A percentile compares a stretch with the other conserved stretches of the same genome.
Conservation (phyloP, 768 basidiomycete species). For the Pholiota microspora region DNA sequence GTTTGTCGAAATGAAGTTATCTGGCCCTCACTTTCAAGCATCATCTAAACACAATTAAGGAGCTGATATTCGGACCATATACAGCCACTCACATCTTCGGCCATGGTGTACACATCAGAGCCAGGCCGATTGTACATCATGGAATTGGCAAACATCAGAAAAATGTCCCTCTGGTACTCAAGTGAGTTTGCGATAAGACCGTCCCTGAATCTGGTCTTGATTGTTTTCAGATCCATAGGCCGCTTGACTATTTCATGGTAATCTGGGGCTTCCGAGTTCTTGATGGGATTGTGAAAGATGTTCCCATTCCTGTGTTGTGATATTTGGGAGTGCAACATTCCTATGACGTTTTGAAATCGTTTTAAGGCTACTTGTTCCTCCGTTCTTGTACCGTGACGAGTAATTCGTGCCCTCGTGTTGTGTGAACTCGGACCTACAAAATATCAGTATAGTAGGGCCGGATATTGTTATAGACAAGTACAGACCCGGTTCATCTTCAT, state of each 20-base stretch:
- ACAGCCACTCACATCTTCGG: constrained; percentile 72
- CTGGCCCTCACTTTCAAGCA: constrained; percentile 31
- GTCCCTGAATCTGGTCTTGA: constrained; percentile 83
- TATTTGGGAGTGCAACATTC: constrained; percentile 78
- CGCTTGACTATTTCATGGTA: constrained; percentile 90
- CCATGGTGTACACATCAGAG: constrained; percentile 86
- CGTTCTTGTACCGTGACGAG: constrained; percentile 35
- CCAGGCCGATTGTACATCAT: constrained; percentile 94
- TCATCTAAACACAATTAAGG: constrained; percentile 23
- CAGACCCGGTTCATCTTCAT: constrained; percentile 62
- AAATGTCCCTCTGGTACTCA: constrained; percentile 89
- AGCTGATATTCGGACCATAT: neutral
- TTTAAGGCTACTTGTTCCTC: constrained; percentile 59
- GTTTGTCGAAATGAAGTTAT: constrained; percentile 66
- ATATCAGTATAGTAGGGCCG: constrained; percentile 2
- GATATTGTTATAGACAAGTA: neutral
- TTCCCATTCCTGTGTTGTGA: constrained; percentile 85
- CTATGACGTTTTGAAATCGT: constrained; percentile 79
- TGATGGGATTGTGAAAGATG: constrained; percentile 90
- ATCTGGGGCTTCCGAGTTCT: constrained; percentile 83
- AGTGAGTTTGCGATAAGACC: constrained; percentile 76
- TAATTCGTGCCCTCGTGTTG: constrained; percentile 29
- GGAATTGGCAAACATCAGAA: constrained; percentile 94
- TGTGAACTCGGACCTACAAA: constrained; percentile 28
- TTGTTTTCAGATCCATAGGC: constrained; percentile 95